Evolutionary conservation across 176 grass and related monocot species (phyloP).

Genomic region (Olyra latifolia): DNA sequence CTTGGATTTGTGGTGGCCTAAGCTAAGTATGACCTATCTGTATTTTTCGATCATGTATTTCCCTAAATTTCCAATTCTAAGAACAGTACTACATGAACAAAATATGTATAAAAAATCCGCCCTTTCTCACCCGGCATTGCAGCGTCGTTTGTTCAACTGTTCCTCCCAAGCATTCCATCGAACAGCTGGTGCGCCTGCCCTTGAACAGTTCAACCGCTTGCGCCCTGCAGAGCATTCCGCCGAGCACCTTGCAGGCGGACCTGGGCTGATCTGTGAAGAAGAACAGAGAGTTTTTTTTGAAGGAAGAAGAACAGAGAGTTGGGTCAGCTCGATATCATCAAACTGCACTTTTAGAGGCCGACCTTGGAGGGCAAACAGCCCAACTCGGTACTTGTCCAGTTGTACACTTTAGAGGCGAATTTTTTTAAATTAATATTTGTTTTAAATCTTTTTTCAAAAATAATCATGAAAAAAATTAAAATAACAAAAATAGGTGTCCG

Average conservation of each 20-base stretch:
- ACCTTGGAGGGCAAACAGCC: too few species aligned
- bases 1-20: not conserved
- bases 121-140: not conserved
- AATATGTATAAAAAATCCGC: not conserved
- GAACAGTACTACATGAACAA: not conserved
- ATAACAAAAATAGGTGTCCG: too few species aligned
- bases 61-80: not conserved
- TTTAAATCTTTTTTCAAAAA: too few species aligned
- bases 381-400: too few species aligned
- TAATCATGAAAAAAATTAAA: too few species aligned
- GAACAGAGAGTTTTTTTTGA: not conserved
- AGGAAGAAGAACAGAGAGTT: not conserved
- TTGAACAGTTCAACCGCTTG: not conserved
- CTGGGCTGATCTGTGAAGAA: not conserved
- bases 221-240: conserved; percentile 4
- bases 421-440: too few species aligned
- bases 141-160: not conserved
- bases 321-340: not conserved
- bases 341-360: too few species aligned
- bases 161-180: not conserved
- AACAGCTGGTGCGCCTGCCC: not conserved
- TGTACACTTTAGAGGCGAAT: too few species aligned
- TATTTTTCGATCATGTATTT: not conserved
- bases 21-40: not conserved
- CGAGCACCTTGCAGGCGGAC: conserved; percentile 4